phyloP scores from a whole-genome alignment of 176 grass and related monocot genomes.

The Juncus effusus region DNA sequence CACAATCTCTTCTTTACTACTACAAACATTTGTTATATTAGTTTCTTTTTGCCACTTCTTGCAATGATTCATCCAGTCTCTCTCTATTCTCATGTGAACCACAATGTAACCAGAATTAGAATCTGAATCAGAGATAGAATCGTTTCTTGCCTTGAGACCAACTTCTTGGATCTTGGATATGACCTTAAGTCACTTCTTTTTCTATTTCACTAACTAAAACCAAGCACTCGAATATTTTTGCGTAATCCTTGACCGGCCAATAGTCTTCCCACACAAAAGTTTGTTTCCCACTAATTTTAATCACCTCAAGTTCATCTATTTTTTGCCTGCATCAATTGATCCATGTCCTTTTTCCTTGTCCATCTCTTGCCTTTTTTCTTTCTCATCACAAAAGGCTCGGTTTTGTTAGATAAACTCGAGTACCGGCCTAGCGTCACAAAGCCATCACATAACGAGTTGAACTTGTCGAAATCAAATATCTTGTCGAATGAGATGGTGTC shows the following conservation, averaged over 20 bases:
- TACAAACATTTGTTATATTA: constrained; percentile 62
- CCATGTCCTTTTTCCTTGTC: constrained; percentile 66
- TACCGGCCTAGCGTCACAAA: constrained; percentile 62
- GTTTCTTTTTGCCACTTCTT: constrained; percentile 70
- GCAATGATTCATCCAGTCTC: constrained; percentile 96
- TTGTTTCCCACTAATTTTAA: constrained; percentile 65
- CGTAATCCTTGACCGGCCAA: constrained; percentile 78
- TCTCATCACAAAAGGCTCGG: constrained; percentile 45
- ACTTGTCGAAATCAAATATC: constrained; percentile 72
- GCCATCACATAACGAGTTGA: constrained; percentile 52
- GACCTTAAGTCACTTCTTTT: constrained; percentile 51
- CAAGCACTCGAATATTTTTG: constrained; percentile 68
- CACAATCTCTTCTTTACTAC: constrained; percentile 79
- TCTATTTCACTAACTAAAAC: constrained; percentile 67
- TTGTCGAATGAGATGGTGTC: constrained; percentile 57
- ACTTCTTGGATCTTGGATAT: constrained; percentile 76
- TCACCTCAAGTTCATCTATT: constrained; percentile 43
- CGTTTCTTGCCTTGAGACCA: constrained; percentile 41
- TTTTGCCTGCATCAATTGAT: constrained; percentile 58
- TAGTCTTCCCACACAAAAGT: constrained; percentile 81
- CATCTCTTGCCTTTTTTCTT: constrained; percentile 77
- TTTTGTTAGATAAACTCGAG: constrained; percentile 55
- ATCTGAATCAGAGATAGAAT: background rate
- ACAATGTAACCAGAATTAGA: constrained; percentile 53
- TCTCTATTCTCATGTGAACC: constrained; percentile 93